phyloP scores from a whole-genome alignment of 2,329 filamentous ascomycete genomes.

The Phaeosphaeriaceae sp. region DNA sequence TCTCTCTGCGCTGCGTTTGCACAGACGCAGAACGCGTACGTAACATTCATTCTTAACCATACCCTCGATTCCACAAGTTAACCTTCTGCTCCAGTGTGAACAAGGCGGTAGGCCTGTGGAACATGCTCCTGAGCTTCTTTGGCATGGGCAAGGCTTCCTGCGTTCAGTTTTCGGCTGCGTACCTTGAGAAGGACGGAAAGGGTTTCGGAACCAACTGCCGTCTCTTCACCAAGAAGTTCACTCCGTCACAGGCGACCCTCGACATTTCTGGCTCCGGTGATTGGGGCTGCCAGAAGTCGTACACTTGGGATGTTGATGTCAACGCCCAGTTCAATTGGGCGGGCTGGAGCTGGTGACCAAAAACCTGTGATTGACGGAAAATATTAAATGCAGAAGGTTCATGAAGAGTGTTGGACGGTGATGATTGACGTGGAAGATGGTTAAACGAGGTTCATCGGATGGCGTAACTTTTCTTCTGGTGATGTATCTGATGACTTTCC shows the following conservation, averaged over 20 bases:
- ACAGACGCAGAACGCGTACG: slow-evolving; percentile 24
- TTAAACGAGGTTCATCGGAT: neutral
- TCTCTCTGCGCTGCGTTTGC: slow-evolving; percentile 32
- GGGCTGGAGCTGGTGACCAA: slow-evolving; percentile 3
- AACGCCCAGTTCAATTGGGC: slow-evolving; percentile 22
- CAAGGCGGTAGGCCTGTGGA: slow-evolving; percentile 20
- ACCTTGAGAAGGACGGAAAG: slow-evolving; percentile 29
- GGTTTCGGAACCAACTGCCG: slow-evolving; percentile 36
- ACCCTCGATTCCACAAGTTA: neutral
- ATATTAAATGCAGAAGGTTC: too few species aligned
- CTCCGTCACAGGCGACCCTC: slow-evolving; percentile 21
- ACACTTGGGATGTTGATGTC: slow-evolving; percentile 29
- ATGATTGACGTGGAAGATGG: too few species aligned
- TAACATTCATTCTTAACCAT: neutral
- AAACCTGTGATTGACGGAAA: slow-evolving; percentile 7
- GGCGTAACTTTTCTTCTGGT: neutral
- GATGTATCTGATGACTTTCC: neutral
- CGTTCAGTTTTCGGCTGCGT: slow-evolving; percentile 34
- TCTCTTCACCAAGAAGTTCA: slow-evolving; percentile 35
- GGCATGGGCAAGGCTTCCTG: slow-evolving; percentile 30
- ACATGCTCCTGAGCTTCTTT: slow-evolving; percentile 17
- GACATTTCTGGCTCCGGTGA: slow-evolving; percentile 22
- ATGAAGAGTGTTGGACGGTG: too few species aligned
- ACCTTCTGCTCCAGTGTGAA: slow-evolving; percentile 12
- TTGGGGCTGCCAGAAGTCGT: slow-evolving; percentile 35